Conservation (phyloP, 2,329 filamentous ascomycete species). For the Magnaporthales sp. region DNA sequence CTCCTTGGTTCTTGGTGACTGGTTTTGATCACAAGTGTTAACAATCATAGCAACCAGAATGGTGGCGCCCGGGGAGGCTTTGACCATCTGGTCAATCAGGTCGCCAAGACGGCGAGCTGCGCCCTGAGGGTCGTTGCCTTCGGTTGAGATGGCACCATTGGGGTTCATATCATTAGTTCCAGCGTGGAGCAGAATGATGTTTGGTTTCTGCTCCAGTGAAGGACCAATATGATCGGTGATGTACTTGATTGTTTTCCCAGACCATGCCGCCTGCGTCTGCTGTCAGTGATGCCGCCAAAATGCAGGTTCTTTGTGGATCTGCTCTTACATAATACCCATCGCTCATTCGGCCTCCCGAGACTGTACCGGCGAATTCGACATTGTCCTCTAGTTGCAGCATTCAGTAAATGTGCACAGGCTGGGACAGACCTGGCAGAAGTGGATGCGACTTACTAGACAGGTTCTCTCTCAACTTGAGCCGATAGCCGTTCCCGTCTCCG, state of each 20-base stretch:
- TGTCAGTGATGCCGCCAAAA: neutral
- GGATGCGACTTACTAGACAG: neutral
- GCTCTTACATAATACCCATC: neutral
- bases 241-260: neutral
- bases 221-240: neutral
- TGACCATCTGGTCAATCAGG: neutral
- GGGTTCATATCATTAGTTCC: neutral
- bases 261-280: neutral
- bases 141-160: neutral
- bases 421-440: neutral
- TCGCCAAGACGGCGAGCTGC: neutral
- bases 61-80: neutral
- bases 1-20: neutral
- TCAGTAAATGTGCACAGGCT: neutral
- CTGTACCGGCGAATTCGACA: neutral
- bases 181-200: neutral
- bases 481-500: neutral
- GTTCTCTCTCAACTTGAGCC: neutral
- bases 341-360: neutral
- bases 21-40: neutral
- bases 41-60: neutral
- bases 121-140: neutral
- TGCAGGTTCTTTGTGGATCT: neutral
- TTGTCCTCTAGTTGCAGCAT: neutral
- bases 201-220: neutral